Base-by-base conservation (phyloP, 352 stramenopile genomes). In the Globisporangium alternatum region DNA sequence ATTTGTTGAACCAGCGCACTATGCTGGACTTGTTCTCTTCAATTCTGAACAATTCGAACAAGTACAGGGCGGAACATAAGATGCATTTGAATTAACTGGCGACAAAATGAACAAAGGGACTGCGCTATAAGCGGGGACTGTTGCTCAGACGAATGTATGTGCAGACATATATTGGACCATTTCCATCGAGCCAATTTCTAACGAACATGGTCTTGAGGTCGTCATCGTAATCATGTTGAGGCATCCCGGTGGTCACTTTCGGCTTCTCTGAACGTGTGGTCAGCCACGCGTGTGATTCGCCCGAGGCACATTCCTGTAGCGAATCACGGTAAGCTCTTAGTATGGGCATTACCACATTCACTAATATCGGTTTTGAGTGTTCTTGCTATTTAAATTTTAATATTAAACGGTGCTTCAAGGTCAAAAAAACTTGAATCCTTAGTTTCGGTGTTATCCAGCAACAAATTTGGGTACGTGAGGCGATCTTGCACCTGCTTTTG, bases 341-440 rank as follows among this genome's bases (percentile, higher is more conserved):
- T 49, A 53, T 53, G 21, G 44, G 44, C 1, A 15, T 6, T 17
- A 13, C 0, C 17, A 2, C 1, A 12, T 49, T 45, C 19, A 5
- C 43, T 57, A 64, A n/a, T 64, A 47, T 64, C 6, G 56, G 56
- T 41, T 45, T 12, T 2, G 15, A 19, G 30, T 47, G 8, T 44
- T 48, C 33, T 21, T 5, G 17, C 13, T 5, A 12, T 60, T 13
- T 3, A 5, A 10, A 37, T 7, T 41, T 3, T 3, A 5, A 21
- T 5, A 25, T 3, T 9, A 25, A 41, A 30, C 6, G 13, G 7
- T 35, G 57, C n/a, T 53, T 21, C 35, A 25, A 31, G 8, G 45
- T 41, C 35, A 56, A 64, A 64, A 64, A 64, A 64, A 64, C 48
- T 64, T 64, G 30, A 64, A 64, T 62, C 5, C 39, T 62, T 53